These are phyloP conservation scores for Pythium sp. DNA, from an alignment of 352 stramenopile species.

Conservation along the genomic window DNA sequence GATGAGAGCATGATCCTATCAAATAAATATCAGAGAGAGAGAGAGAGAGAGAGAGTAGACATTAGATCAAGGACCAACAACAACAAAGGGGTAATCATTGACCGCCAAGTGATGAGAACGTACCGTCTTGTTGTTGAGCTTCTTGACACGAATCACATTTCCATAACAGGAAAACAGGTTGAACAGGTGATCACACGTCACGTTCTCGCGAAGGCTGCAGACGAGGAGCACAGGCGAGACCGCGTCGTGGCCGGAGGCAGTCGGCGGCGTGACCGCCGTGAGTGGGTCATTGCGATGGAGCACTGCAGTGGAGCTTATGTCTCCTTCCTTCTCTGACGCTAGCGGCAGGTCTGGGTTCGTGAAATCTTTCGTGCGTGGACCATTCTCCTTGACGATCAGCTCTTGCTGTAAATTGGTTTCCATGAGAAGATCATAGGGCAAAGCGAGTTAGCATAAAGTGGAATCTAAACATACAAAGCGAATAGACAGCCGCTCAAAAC, in stretches of 20 bases:
- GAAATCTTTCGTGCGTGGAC: conserved; percentile 47
- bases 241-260: conserved; percentile 18
- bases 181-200: conserved; percentile 64
- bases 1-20: conserved; percentile 52
- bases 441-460: not conserved
- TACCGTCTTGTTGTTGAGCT: conserved; percentile 46
- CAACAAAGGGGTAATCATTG: not conserved
- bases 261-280: conserved; percentile 2
- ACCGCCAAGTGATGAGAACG: not conserved
- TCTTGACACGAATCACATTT: conserved; percentile 62
- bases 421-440: not conserved
- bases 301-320: not conserved
- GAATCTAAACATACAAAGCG: not conserved
- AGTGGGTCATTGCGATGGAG: conserved; percentile 23
- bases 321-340: conserved; percentile 3
- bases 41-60: not conserved
- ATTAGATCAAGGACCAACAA: not conserved
- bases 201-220: conserved; percentile 46
- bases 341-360: conserved; percentile 36
- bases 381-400: conserved; percentile 64
- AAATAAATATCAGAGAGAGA: not conserved
- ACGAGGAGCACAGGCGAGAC: conserved; percentile 53
- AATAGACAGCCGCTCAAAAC: not conserved
- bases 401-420: conserved; percentile 32
- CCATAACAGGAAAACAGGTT: conserved; percentile 73